phyloP scores from a whole-genome alignment of 2,329 filamentous ascomycete genomes.

The Sphaerulina vaccinii region DNA sequence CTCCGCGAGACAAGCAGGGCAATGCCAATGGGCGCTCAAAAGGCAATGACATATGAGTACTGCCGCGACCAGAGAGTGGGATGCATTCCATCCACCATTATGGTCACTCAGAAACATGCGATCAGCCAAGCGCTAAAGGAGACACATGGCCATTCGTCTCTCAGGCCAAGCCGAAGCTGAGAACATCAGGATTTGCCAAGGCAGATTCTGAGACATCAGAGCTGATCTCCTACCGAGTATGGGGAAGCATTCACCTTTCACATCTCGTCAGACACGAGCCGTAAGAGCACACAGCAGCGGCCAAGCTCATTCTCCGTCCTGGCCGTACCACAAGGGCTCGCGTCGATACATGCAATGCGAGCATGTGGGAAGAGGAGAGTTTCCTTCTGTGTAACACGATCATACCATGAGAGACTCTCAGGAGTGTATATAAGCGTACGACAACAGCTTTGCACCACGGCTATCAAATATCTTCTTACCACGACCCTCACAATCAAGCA shows the following conservation, averaged over 20 bases:
- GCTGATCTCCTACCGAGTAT: slow-evolving; percentile 1
- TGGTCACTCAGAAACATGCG: background rate
- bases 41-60: too few relatives aligned
- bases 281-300: background rate
- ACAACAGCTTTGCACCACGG: too few relatives aligned
- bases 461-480: too few relatives aligned
- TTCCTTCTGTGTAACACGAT: background rate
- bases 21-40: too few relatives aligned
- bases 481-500: background rate
- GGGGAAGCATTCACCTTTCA: background rate
- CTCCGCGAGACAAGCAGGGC: too few relatives aligned
- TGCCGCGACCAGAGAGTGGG: background rate
- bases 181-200: slow-evolving; percentile 6
- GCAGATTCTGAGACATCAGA: slow-evolving; percentile 5
- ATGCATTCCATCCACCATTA: too few relatives aligned
- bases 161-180: slow-evolving; percentile 3
- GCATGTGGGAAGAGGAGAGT: background rate
- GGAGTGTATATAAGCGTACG: too few relatives aligned
- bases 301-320: background rate
- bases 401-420: too few relatives aligned
- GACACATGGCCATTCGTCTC: background rate
- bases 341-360: background rate
- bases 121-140: background rate
- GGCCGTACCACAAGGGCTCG: background rate
- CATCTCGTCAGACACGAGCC: slow-evolving; percentile 1